Base-by-base conservation (phyloP, 179 eudicot genomes). In the Corrigiola litoralis region DNA sequence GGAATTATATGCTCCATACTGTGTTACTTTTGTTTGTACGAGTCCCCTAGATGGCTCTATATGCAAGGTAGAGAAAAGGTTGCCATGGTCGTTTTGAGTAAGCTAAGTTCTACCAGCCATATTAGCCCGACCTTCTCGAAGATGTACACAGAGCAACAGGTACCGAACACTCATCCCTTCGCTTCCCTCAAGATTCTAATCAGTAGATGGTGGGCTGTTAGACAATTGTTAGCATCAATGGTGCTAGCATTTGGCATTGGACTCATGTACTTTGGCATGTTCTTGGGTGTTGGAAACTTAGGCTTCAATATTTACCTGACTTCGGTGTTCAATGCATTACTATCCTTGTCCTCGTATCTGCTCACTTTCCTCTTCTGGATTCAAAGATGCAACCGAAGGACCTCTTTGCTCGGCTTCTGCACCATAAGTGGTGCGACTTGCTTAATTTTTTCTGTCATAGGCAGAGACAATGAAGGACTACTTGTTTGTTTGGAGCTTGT, bases 11-110 rank as follows among this genome's bases (percentile, higher is more conserved):
- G 5, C 12, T 25, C 28, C 16, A 32, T 33, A 0, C 11, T 55
- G 23, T 55, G 20, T n/a, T 55, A 55, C 10, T 55, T 31, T 12
- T 53, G 11, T 17, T 17, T 53, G 36, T 28, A 11, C 20, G 58
- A 53, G 11, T 53, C 58, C 21, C 58, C 58, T 29, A 53, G 58
- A 28, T 53, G 58, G 58, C n/a, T 53, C 17, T 28, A 27, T 20
- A 28, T 29, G 37, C 58, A 53, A 53, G 58, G 58, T 3, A 36
- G 37, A 2, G 33, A 28, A 28, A 53, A 28, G 7, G 58, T 27
- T 3, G 58, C 58, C 6, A 3, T 53, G 17, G 12, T 16, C 7
- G 12, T 53, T 20, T 29, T 53, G 20, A 13, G 4, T 0, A 53
- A 14, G 0, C n/a, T 53, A 3, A 2, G 58, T 25, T 52, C 31